Evolutionary conservation across 2,329 filamentous ascomycete species (phyloP), one percentile per base, ranked within the genome.

Genomic region (Aspergillus pseudoviridinutans): DNA sequence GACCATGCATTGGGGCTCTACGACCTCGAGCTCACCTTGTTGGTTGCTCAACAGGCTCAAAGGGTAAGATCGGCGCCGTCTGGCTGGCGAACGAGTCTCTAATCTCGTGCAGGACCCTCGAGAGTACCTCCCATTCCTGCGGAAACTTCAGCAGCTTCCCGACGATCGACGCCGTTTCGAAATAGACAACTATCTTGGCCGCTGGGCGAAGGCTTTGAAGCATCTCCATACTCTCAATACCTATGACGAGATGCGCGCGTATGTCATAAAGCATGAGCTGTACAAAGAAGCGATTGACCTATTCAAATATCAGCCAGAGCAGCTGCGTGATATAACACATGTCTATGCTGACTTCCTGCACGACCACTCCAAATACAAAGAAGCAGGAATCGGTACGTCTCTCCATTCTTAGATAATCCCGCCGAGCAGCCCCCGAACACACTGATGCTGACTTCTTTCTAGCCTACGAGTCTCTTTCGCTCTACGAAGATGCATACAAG

Each of bases 1-100:
- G 91, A 97, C 60, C 87, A 92, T 59, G 90, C 94, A 0, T 80
- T 99, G 1, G 92, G 92, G 1, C 80, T 97, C 2, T 99, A 99
- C 71, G 87, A 97, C 68, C 84, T 99, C 2, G 91, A 96, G 10
- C 84, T 99, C 7, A 88, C 93, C 3, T 81, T 99, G 10, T 80
- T 97, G 5, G 90, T 99, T 12, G 94, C 94, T 0, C 94, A 99
- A 69, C 92, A 97, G 70, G 94, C 92, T 0, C 94, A 99, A 74
- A 91, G 93, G 71, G 80, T 80, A 71, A 59, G 66, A 41, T 24
- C 35, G 53, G 22, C 17, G 28, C 27, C 52, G 7, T 3, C 29
- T 7, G 12, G 6, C 50, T 14, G 1, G 12, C 20, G 7, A 29
- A 5, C 4, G 28, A 28, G 14, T 51, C 14, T 41, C 64, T 70